Conservation (phyloP, 768 basidiomycete species). For the Tephrocybe sp. region DNA sequence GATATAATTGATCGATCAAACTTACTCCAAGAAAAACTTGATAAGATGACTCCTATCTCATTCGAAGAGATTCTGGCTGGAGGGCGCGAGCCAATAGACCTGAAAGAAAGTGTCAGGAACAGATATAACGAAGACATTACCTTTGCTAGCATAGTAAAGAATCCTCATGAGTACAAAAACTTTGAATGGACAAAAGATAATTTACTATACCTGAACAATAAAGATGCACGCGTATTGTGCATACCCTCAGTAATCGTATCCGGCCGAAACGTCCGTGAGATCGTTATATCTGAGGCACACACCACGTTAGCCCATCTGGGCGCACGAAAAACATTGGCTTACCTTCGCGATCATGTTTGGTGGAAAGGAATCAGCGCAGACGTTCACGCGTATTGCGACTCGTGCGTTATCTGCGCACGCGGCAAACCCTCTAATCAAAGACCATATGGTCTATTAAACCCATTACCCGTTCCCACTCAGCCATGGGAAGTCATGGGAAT, state of each 20-base stretch:
- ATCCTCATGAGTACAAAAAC: background rate
- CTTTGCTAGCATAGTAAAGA: background rate
- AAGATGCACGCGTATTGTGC: background rate
- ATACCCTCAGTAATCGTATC: background rate
- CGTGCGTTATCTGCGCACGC: too few species aligned
- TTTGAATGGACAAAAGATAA: background rate
- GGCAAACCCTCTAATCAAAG: too few species aligned
- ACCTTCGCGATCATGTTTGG: too few species aligned
- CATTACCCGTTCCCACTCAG: too few species aligned
- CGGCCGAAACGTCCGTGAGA: background rate
- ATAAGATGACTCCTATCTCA: background rate
- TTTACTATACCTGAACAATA: background rate
- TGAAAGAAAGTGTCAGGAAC: background rate
- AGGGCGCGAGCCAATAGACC: background rate
- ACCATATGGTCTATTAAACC: too few species aligned
- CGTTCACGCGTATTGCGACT: too few species aligned
- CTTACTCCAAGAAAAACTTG: background rate
- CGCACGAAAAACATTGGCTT: too few species aligned
- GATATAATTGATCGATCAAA: background rate
- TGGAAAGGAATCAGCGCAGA: too few species aligned
- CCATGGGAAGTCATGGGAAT: too few species aligned
- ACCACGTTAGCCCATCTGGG: too few species aligned
- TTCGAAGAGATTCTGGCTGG: background rate
- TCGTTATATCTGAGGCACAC: background rate
- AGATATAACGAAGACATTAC: background rate